Conservation (phyloP, 495 filamentous ascomycete genomes). For the Baudoinia panamericana region DNA sequence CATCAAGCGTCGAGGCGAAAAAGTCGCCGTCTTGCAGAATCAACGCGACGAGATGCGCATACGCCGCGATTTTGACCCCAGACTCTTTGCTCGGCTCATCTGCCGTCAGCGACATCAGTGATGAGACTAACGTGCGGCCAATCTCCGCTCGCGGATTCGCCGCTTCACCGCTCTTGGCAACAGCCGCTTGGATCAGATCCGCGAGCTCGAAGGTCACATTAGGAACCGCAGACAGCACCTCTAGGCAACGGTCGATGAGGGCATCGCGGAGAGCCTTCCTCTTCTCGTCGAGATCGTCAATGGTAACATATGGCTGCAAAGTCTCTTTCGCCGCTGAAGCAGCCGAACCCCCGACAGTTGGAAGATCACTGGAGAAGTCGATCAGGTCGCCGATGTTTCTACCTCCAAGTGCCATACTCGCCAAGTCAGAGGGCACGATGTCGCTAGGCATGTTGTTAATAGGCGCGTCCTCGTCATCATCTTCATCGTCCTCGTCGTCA, state of each 20-base stretch:
- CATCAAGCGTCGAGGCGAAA: slow-evolving; percentile 59
- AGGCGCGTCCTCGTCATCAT: slow-evolving; percentile 1
- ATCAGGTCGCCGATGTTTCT: too few relatives aligned
- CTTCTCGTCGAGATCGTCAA: slow-evolving; percentile 74
- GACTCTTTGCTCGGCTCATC: slow-evolving; percentile 56
- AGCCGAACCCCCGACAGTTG: neutral
- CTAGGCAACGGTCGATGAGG: slow-evolving; percentile 77
- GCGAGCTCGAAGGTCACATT: slow-evolving; percentile 85
- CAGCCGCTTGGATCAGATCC: slow-evolving; percentile 67
- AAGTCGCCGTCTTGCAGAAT: slow-evolving; percentile 73
- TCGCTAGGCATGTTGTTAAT: too few relatives aligned
- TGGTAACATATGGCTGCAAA: slow-evolving; percentile 35
- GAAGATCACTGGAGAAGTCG: too few relatives aligned
- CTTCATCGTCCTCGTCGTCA: neutral
- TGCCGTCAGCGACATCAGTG: slow-evolving; percentile 66
- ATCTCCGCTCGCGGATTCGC: slow-evolving; percentile 57
- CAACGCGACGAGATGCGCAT: slow-evolving; percentile 82
- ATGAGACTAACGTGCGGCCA: slow-evolving; percentile 69
- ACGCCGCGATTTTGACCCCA: slow-evolving; percentile 80
- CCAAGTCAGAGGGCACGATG: too few relatives aligned
- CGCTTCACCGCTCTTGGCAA: slow-evolving; percentile 53
- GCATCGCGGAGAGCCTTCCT: slow-evolving; percentile 58
- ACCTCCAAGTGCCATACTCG: too few relatives aligned
- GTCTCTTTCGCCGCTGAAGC: slow-evolving; percentile 6
- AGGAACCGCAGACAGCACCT: slow-evolving; percentile 75